Evolutionary conservation across 257 asterid genomes (phyloP).

Genomic region (Cordia subcordata): DNA sequence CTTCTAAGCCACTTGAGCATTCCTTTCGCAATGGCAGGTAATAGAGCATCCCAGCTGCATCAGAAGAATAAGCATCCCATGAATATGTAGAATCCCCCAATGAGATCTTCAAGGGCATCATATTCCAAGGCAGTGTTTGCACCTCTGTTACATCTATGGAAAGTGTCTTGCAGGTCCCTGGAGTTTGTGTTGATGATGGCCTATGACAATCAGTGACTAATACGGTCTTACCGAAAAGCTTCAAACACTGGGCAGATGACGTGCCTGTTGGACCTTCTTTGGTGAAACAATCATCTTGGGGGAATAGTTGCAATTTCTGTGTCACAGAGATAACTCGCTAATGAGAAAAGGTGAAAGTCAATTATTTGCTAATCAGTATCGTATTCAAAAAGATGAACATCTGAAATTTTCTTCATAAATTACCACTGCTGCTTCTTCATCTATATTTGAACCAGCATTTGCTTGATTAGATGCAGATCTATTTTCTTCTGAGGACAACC

Average conservation of each 20-base stretch:
- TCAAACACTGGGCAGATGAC: conserved; percentile 47
- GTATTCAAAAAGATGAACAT: neutral
- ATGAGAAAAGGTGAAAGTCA: neutral
- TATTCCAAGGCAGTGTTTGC: conserved; percentile 20
- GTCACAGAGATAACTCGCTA: conserved; percentile 6
- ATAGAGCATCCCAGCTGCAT: conserved; percentile 14
- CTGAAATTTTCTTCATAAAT: conserved; percentile 4
- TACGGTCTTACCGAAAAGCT: conserved; percentile 83
- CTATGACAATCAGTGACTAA: conserved; percentile 35
- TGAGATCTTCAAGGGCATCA: conserved; percentile 24
- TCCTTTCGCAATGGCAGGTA: conserved; percentile 13
- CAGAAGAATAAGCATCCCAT: conserved; percentile 14
- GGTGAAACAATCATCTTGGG: conserved; percentile 24
- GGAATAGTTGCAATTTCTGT: conserved; percentile 51
- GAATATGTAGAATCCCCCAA: conserved; percentile 15
- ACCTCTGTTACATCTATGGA: conserved; percentile 21
- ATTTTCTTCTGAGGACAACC: conserved; percentile 29
- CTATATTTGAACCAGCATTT: conserved; percentile 36
- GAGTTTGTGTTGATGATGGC: conserved; percentile 18
- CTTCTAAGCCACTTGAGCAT: neutral
- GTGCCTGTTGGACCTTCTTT: conserved; percentile 43
- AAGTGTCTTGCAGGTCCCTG: conserved; percentile 26
- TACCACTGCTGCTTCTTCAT: conserved; percentile 49
- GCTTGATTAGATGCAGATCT: conserved; percentile 26
- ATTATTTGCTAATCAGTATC: neutral